Evolutionary conservation across 2,329 filamentous ascomycete genomes (phyloP), one percentile per base, ranked within the genome.

Genomic region (Cladophialophora psammophila): DNA sequence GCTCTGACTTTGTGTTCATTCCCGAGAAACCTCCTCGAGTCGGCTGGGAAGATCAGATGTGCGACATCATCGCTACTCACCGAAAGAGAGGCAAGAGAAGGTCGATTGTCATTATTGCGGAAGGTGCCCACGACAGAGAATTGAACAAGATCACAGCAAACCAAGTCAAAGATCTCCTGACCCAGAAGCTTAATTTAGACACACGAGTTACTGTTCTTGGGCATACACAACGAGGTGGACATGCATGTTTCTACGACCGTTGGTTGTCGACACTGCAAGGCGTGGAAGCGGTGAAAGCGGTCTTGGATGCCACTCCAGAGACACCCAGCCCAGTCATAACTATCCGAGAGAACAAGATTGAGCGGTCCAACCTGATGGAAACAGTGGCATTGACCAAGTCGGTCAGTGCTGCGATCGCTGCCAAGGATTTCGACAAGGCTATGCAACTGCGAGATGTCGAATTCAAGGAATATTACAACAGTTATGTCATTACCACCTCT

Each of bases 331-430:
- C 93, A 65, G 94, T 99, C 76, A 98, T 99, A 76, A 94, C 93
- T 73, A 94, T 99, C 73, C 94, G 90, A 71, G 95, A 99, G 83
- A 98, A 98, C 86, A 96, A 99, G 83, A 98, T 99, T 76, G 89
- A 93, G 71, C 88, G 94, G 63, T 93, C 94, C 74, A 91, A 93
- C 20, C 83, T 99, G 32, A 91, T 98, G 83, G 87, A 96, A 76
- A 94, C 95, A 1, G 95, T 99, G 10, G 83, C 87, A 55, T 87
- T 93, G 75, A 99, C 95, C 34, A 90, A 97, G 78, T 86, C 91
- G 63, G 92, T 98, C 0, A 88, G 93, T 13, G 86, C 87, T 72
- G 91, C 92, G 36, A 97, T 99, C 65, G 86, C 92, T 31, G 87
- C 85, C 63, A 94, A 93, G 76, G 90, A 98, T 73, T 99, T 97